Conservation (phyloP, 306 rosid species). For the Trichosanthes cucumerina region DNA sequence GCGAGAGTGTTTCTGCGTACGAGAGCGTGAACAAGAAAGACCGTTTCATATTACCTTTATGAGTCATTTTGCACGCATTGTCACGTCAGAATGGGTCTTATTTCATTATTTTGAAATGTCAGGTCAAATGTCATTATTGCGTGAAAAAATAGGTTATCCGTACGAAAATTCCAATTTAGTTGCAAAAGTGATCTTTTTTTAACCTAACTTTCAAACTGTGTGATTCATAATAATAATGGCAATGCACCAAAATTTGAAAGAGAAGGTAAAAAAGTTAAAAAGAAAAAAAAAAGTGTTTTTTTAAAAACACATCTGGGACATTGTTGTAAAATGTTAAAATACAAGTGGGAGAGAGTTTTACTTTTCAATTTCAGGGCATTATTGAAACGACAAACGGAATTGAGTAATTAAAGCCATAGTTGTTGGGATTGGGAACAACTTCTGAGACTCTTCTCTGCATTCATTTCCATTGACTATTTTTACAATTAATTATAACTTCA, state of each 20-base stretch:
- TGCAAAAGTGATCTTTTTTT: neutral
- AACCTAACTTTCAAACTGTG: neutral
- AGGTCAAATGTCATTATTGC: too few species aligned
- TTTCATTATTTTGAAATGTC: too few species aligned
- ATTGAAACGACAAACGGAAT: neutral
- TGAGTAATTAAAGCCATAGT: neutral
- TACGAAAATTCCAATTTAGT: too few species aligned
- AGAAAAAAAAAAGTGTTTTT: too few species aligned
- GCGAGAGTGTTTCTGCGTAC: too few species aligned
- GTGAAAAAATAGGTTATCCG: too few species aligned
- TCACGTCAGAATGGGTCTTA: too few species aligned
- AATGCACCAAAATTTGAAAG: neutral
- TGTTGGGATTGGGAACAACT: neutral
- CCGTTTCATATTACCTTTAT: too few species aligned
- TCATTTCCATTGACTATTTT: neutral
- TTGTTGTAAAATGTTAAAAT: neutral
- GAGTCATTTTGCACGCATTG: too few species aligned
- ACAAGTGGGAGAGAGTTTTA: neutral
- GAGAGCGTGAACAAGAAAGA: too few species aligned
- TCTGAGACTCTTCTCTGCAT: neutral
- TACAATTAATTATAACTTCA: neutral
- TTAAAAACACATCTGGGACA: neutral
- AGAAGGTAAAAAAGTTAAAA: too few species aligned
- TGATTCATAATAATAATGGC: too few species aligned
- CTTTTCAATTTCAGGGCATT: neutral